Conservation (phyloP, 495 filamentous ascomycete genomes). For the Podospora pseudocomata region DNA sequence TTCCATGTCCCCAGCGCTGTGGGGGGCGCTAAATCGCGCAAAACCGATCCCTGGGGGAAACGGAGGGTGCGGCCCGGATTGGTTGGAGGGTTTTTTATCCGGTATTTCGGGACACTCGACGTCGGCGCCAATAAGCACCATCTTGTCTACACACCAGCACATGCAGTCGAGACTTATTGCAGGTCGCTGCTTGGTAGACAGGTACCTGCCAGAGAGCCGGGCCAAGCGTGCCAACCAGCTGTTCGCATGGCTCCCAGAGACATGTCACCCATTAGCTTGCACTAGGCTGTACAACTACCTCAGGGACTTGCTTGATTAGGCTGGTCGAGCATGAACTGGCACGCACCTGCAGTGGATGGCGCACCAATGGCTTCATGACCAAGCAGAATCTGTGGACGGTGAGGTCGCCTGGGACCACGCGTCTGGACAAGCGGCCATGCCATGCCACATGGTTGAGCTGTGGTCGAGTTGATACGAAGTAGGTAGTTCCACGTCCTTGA, state of each 20-base stretch:
- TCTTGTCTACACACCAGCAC: background rate
- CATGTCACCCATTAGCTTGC: constrained; percentile 6
- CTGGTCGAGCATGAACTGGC: constrained; percentile 17
- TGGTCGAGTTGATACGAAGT: background rate
- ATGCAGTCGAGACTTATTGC: background rate
- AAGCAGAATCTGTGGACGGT: background rate
- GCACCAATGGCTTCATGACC: background rate
- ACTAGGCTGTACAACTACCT: background rate
- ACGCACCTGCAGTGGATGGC: constrained; percentile 5
- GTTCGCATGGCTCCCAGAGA: constrained; percentile 4
- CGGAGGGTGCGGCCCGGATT: constrained; percentile 13
- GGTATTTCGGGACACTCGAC: constrained; percentile 18
- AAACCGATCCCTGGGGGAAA: background rate
- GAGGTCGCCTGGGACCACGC: background rate
- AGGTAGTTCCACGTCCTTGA: no score
- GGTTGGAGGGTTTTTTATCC: constrained; percentile 21
- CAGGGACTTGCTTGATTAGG: constrained; percentile 22
- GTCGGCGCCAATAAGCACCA: constrained; percentile 16
- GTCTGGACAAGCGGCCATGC: background rate
- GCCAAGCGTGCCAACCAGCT: constrained; percentile 4
- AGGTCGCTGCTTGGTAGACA: background rate
- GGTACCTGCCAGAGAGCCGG: background rate
- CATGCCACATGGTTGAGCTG: background rate
- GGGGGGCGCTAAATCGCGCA: constrained; percentile 30
- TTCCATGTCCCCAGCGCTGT: background rate